Evolutionary conservation across 495 filamentous ascomycete species (phyloP).

Genomic region (Penicillium goetzii): DNA sequence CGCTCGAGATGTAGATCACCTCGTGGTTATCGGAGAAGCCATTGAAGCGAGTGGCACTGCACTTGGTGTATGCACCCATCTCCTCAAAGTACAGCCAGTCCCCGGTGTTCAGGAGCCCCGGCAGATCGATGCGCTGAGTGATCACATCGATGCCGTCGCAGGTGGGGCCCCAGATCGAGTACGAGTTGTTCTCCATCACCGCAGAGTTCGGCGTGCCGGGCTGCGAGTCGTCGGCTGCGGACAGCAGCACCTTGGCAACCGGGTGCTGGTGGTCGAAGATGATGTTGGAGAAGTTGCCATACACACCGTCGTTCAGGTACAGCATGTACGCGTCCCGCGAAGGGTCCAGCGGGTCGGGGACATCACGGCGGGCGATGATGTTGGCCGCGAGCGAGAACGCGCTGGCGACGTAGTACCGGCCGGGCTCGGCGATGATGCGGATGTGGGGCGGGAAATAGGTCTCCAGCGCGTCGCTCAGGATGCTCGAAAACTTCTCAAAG

Average conservation of each 20-base stretch:
- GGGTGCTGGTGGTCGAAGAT: slow-evolving; percentile 99
- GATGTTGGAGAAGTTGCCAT: slow-evolving; percentile 98
- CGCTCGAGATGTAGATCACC: slow-evolving; percentile 91
- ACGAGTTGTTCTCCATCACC: slow-evolving; percentile 55
- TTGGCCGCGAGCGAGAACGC: slow-evolving; percentile 93
- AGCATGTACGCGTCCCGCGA: slow-evolving; percentile 81
- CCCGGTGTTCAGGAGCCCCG: slow-evolving; percentile 77
- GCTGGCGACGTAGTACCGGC: slow-evolving; percentile 90
- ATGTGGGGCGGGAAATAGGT: slow-evolving; percentile 83
- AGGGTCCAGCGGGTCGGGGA: slow-evolving; percentile 61
- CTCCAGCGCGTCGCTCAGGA: slow-evolving; percentile 79
- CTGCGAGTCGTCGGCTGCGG: slow-evolving; percentile 50
- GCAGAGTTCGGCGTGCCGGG: slow-evolving; percentile 53
- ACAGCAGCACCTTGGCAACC: slow-evolving; percentile 75
- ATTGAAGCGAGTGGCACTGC: slow-evolving; percentile 96
- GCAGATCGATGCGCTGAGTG: slow-evolving; percentile 71
- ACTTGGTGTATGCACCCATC: slow-evolving; percentile 98
- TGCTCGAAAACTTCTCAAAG: slow-evolving; percentile 86
- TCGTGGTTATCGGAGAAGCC: slow-evolving; percentile 94
- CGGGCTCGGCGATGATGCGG: slow-evolving; percentile 93
- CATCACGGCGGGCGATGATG: slow-evolving; percentile 91
- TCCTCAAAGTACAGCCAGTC: slow-evolving; percentile 99
- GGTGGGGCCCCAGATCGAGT: slow-evolving; percentile 97
- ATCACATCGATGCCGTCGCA: slow-evolving; percentile 98
- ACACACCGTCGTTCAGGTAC: slow-evolving; percentile 95